These are phyloP conservation scores for Akanthomyces dipterigenus DNA, from an alignment of 2,329 filamentous ascomycete genomes.

Conservation along the genomic window DNA sequence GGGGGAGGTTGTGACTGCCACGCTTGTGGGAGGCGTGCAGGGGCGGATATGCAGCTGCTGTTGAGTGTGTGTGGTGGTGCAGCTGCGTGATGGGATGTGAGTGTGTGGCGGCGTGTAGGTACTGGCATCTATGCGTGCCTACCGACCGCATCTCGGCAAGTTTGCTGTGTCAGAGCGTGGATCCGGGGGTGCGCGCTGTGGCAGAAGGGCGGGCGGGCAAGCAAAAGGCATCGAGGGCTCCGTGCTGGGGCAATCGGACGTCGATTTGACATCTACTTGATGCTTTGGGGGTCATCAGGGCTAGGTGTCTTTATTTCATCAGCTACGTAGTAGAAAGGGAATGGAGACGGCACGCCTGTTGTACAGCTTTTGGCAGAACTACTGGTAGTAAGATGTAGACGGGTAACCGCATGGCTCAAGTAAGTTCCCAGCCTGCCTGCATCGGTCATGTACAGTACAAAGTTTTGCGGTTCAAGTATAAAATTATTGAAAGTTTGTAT, in stretches of 20 bases:
- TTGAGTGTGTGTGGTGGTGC: background rate
- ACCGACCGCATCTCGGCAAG: background rate
- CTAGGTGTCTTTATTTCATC: background rate
- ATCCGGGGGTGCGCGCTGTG: background rate
- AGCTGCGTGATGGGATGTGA: background rate
- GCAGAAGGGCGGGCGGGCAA: background rate
- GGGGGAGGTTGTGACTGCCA: background rate
- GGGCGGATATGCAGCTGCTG: slow-evolving; percentile 5
- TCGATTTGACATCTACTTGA: background rate
- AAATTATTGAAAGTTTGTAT: too few relatives aligned
- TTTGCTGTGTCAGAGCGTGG: background rate
- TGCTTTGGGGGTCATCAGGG: background rate
- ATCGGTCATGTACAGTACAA: too few relatives aligned
- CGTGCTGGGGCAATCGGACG: background rate
- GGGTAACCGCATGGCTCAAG: background rate
- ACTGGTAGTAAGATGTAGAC: background rate
- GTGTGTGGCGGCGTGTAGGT: background rate
- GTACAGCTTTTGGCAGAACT: background rate
- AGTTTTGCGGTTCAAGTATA: too few relatives aligned
- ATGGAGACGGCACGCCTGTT: background rate
- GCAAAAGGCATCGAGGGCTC: background rate
- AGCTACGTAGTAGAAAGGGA: background rate
- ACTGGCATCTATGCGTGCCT: too few relatives aligned
- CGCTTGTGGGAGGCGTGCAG: background rate
- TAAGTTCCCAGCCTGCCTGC: too few relatives aligned